Base-by-base conservation (phyloP, 352 stramenopile genomes). In the Phytophthora palmivora region DNA sequence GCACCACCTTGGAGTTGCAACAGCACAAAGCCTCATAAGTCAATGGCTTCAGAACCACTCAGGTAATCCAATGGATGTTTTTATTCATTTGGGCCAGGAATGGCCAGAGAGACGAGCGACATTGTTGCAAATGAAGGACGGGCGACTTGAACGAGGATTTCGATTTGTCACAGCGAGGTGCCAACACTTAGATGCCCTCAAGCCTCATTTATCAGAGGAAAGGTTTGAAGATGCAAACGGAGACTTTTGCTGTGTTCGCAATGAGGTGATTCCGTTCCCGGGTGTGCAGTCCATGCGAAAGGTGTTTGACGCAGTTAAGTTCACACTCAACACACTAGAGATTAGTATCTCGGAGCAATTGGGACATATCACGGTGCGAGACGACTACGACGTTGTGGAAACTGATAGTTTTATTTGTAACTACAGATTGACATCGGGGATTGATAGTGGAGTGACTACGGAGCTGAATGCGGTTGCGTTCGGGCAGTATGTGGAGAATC, bases 341-440 rank as follows among this genome's bases (percentile, higher is more conserved):
- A 78, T 78, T 47, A 56, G 39, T 21, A 67, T 78, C 9, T 78
- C 70, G 3, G 70, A 78, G 56, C 46, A 51, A 7, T 59, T 77
- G 14, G 60, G 59, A 1, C 62, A 77, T 16, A 68, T 78, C 9
- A 78, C 57, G 4, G 22, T 65, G 1, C 37, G 56, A 52, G 56
- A 65, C 18, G 56, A 65, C 32, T 65, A 65, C 16, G 57, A 65
- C 26, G 24, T 22, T 1, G 56, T 55, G 10, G 49, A 67, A 38
- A n/a, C 54, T 4, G 42, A 41, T n/a, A 50, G 28, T n/a, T 58
- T 65, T 39, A 26, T 57, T 12, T 58, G 37, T 22, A 51, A 64
- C 12, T 64, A 53, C 30, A 51, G 56, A 33, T 15, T 63, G 3
- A 39, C 34, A 5, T 63, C 56, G 5, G 38, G 45, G 11, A 44